Evolutionary conservation across 352 stramenopile species (phyloP), one percentile per base, ranked within the genome.

Genomic region (Phytophthora citrophthora): DNA sequence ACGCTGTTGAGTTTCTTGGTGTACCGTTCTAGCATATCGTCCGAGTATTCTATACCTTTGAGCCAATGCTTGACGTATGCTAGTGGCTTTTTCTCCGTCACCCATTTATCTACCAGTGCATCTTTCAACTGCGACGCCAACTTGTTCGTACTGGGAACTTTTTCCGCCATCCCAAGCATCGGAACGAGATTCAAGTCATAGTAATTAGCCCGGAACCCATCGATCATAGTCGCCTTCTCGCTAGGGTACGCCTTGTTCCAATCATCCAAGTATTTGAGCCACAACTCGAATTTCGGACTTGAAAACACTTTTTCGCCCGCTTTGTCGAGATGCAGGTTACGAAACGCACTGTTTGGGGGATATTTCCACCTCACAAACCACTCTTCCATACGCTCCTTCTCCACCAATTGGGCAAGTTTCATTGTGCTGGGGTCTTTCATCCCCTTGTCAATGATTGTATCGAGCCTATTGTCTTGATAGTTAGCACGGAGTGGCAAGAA

Each of bases 121-220:
- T 81, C 73, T 10, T 85, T 51, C 60, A 74, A 75, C 10, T 83
- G 45, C 11, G 66, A 9, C 2, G 39, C 41, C 24, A 47, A 10
- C 16, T 59, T 47, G 9, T 65, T 49, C 8, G 16, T 46, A 26
- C 23, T 54, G 8, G 34, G 24, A 12, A 12, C 6, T 23, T 54
- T 36, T 5, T 54, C 46, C 12, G 18, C 47, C 13, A 20, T 8
- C 6, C 5, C 1, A 10, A 54, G 31, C 2, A 26, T 26, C 61
- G 57, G 10, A 4, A 20, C 7, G 24, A 44, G 15, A 16, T 13
- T 0, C 5, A 39, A 10, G 13, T 39, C 15, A 13, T 15, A 4
- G 24, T 57, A 48, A 26, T 48, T 9, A 1, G 2, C 13, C 36
- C 16, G 6, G 1, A 49, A 40, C 3, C 20, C 24, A 16, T 41